Evolutionary conservation across 2,329 filamentous ascomycete genomes (phyloP).

Genomic region (Aspergillus piperis): DNA sequence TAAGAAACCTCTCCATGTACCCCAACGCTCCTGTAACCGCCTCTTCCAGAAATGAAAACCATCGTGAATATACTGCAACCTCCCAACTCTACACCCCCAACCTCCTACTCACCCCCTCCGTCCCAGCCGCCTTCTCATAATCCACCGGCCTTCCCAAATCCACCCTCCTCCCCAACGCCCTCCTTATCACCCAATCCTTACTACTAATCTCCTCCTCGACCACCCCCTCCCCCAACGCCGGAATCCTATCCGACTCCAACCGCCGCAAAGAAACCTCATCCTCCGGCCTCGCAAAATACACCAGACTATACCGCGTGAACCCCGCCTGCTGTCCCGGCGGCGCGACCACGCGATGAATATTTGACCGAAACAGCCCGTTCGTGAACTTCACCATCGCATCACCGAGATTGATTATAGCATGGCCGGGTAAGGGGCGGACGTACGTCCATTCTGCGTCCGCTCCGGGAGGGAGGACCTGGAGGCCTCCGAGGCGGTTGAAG

Average conservation of each 20-base stretch:
- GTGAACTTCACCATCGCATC: conserved; percentile 50
- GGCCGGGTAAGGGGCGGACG: conserved; percentile 53
- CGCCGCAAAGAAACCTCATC: conserved; percentile 49
- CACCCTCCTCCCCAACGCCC: conserved; percentile 40
- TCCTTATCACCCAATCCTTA: conserved; percentile 46
- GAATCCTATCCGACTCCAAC: conserved; percentile 40
- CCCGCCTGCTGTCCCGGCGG: conserved; percentile 51
- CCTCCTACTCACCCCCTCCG: conserved; percentile 32
- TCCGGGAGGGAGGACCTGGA: conserved; percentile 54
- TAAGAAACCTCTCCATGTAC: too few species aligned
- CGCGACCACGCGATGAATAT: conserved; percentile 53
- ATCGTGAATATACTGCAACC: too few species aligned
- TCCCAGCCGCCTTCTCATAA: conserved; percentile 34
- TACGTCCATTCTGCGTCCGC: conserved; percentile 52
- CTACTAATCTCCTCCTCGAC: conserved; percentile 41
- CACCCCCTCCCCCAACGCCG: conserved; percentile 31
- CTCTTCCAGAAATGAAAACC: fast-evolving
- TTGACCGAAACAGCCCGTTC: conserved; percentile 42
- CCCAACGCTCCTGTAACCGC: too few species aligned
- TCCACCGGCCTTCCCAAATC: conserved; percentile 41
- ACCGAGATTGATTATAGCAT: conserved; percentile 49
- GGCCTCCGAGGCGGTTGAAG: conserved; percentile 58
- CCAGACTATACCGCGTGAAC: conserved; percentile 53
- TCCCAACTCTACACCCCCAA: too few species aligned
- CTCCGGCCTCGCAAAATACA: conserved; percentile 57